Evolutionary conservation across 1,284 basidiomycete species (phyloP), one percentile per base, ranked within the genome.

Genomic region (Sanghuangporus sanghuang): DNA sequence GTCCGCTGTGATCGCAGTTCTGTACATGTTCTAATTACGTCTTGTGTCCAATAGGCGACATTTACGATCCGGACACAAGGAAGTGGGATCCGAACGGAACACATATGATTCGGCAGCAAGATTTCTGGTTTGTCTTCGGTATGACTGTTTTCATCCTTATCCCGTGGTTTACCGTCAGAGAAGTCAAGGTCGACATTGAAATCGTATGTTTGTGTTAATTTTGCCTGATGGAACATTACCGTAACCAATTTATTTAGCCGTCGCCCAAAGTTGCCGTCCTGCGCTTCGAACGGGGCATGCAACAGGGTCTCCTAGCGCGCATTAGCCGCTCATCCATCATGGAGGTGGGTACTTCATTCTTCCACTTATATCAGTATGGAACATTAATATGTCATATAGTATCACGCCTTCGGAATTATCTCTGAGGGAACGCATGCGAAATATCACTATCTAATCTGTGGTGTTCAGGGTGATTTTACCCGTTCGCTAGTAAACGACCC

Each of bases 391-490:
- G n/a, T 44, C 50, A 56, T 44, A 18, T 18, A 66, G 73, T 88
- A 87, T 71, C 86, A 88, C 68, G 84, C 85, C 14, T 88, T 88
- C 71, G 86, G 86, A 61, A 87, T 85, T 71, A 83, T 88, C 65
- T 87, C 85, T 27, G 85, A 86, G 70, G 86, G 86, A 1, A 80
- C 75, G 32, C 73, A 86, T 61, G 78, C 86, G 14, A 81, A 82
- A 63, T 79, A 83, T 67, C 87, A 89, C 73, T 89, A 87, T 72
- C 78, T 89, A 59, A 86, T 89, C 60, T 86, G 84, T 68, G 87
- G 86, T 58, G 86, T 88, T 1, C 85, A 88, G 71, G 87, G 87
- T 39, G 86, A 89, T 70, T 89, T 88, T 72, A 90, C 87, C 40
- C 79, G 79, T 59, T 76, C 77, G 36, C 77, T 89, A 18, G 82